Conservation (phyloP, 2,329 filamentous ascomycete species). For the Fusarium sp. region DNA sequence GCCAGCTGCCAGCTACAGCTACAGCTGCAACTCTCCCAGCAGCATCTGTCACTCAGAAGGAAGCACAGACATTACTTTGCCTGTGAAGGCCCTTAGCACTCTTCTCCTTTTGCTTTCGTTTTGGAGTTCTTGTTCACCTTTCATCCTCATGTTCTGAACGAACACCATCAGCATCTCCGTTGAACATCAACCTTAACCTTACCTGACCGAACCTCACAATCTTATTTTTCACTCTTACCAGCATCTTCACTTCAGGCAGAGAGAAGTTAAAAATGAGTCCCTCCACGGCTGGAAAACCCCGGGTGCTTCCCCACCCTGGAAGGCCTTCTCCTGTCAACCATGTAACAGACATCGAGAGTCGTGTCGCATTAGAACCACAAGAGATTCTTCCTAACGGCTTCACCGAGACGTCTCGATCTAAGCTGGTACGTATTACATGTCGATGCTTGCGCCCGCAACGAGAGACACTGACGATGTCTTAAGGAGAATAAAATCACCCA, state of each 20-base stretch:
- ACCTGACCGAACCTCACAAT: background rate
- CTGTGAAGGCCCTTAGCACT: background rate
- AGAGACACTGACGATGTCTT: background rate
- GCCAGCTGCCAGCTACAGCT: background rate
- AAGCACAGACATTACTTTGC: background rate
- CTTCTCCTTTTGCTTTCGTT: background rate
- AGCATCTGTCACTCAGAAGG: background rate
- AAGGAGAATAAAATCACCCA: background rate
- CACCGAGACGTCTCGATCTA: background rate
- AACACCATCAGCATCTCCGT: too few relatives aligned
- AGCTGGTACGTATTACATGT: background rate
- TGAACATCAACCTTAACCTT: background rate
- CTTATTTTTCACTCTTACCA: background rate
- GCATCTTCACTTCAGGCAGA: background rate
- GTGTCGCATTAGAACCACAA: background rate
- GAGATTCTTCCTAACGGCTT: background rate
- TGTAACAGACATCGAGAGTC: background rate
- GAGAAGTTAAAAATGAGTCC: background rate
- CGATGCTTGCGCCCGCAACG: background rate
- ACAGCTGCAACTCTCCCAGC: background rate
- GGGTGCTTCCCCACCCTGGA: background rate
- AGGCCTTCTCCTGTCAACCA: background rate
- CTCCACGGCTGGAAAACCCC: background rate
- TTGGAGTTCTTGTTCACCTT: background rate
- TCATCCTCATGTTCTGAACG: background rate